Base-by-base conservation (phyloP, 768 basidiomycete species). In the Suillus americanus region DNA sequence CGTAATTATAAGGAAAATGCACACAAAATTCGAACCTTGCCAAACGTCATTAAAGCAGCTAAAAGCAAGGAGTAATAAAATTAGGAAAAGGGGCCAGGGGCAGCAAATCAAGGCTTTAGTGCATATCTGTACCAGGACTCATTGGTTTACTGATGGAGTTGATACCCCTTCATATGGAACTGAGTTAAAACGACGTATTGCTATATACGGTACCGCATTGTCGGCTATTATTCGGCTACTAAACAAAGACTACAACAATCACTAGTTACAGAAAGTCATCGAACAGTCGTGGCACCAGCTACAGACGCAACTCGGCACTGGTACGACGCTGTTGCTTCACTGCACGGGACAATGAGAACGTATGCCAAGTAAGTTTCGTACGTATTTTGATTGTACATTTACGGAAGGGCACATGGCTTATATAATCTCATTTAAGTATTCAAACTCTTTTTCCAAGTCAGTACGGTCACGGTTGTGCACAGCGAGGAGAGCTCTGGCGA, bases 401-500 rank as follows among this genome's bases (percentile, higher is more conserved):
- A 33, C 18, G 53, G 20, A 33, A 33, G 50, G 7, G 28, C 16
- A 12, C 12, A 54, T 5, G 2, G 53, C 53, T 54, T 54, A 54
- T 54, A 54, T 54, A 54, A 54, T 54, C 33, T 35, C 30, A 54
- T 33, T 54, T 51, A 30, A 51, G 28, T 10, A 30, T 18, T 54
- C 53, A 54, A 54, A 33, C 20, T 33, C 18, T 33, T 54, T 54
- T 54, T 54, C 13, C 13, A 10, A 14, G 12, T 40, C 30, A 33
- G 18, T 9, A n/a, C n/a, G n/a, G 14, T 54, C 20, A 53, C 28
- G 20, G 53, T 54, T 33, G 53, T 33, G 30, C 20, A 33, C 53
- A 13, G 30, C 53, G 53, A 54, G 53, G 53, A 54, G 20, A 54
- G 53, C 53, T 54, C 53, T n/a, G 53, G 33, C 30, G 53, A 54